Base-by-base conservation (phyloP, 1,139 yeast species). In the Kodamaea plutei region DNA sequence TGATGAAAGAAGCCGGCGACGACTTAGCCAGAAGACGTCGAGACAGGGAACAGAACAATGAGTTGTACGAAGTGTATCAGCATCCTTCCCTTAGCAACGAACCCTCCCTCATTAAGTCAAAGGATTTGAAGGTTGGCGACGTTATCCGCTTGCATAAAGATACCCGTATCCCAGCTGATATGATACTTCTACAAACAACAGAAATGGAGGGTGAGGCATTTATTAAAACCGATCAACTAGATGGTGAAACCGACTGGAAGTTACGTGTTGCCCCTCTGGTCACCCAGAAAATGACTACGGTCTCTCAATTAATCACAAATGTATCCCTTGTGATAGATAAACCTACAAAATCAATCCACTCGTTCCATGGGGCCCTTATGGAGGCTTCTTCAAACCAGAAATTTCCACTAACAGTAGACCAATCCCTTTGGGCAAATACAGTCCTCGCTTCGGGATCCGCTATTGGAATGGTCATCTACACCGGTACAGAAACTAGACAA, bases 241-340 rank as follows among this genome's bases (percentile, higher is more conserved):
- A 93, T 56, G 99, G 99, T 47, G 99, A 93, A 55, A 93, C 99
- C 7, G 99, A 93, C 59, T 93, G 99, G 99, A 93, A 93, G 54
- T 66, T 93, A 35, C 67, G 96, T 45, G 64, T 84, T 19, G 93
- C 96, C 0, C 71, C 79, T 32, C 72, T 79, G 7, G 52, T 78
- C 17, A 85, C 96, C 0, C 97, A 91, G 56, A 48, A 44, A 5
- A 39, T 77, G 29, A 50, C 75, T 0, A 60, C 62, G 31, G 60
- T 72, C 10, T 21, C 45, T n/a, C 52, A 49, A 26, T 41, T 66
- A 23, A 48, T 59, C n/a, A 47, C 61, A 28, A 43, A 50, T 30
- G 69, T 82, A 9, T 69, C 70, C 22, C 61, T 89, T 13, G 69
- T 78, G 4, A 88, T 88, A 3, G 76, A 80, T 10, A 73, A 80